A percentile compares a stretch with the other conserved stretches of the same genome.
Evolutionary conservation across 2,329 filamentous ascomycete species (phyloP).

Genomic region (Calonectria honghensis): DNA sequence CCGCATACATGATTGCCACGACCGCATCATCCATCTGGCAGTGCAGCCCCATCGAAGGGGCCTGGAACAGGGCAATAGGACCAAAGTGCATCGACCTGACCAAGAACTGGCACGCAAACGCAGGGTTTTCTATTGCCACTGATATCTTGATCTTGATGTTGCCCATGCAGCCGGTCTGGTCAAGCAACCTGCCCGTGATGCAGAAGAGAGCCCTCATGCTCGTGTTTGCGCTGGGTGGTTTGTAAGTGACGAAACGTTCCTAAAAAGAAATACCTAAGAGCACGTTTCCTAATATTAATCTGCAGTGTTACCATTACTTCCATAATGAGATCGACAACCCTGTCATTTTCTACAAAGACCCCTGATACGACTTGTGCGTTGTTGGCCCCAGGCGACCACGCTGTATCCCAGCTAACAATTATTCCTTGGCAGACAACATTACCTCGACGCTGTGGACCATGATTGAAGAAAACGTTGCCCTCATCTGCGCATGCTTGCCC

Average conservation of each 20-base stretch:
- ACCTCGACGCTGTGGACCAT: constrained; percentile 63
- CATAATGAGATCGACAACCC: constrained; percentile 63
- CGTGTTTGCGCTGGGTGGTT: constrained; percentile 65
- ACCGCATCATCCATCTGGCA: constrained; percentile 68
- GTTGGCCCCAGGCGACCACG: background rate
- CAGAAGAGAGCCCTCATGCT: constrained; percentile 65
- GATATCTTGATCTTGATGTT: constrained; percentile 68
- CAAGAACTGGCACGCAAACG: constrained; percentile 70
- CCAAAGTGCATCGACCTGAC: constrained; percentile 68
- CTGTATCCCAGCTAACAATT: background rate
- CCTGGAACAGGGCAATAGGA: constrained; percentile 65
- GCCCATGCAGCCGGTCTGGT: constrained; percentile 68
- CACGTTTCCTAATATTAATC: constrained; percentile 5
- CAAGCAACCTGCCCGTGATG: constrained; percentile 63
- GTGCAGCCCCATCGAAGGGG: constrained; percentile 67
- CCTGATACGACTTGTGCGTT: constrained; percentile 61
- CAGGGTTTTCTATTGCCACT: constrained; percentile 66
- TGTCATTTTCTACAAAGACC: constrained; percentile 62
- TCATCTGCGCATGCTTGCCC: constrained; percentile 63
- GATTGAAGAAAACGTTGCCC: constrained; percentile 63
- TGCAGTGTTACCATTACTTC: constrained; percentile 63
- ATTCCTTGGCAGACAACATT: constrained; percentile 55
- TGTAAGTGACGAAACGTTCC: constrained; percentile 57
- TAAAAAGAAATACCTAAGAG: background rate
- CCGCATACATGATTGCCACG: constrained; percentile 67